These are phyloP conservation scores for Crithidia sp. DNA, from an alignment of 208 protist genomes.

Conservation along the genomic window DNA sequence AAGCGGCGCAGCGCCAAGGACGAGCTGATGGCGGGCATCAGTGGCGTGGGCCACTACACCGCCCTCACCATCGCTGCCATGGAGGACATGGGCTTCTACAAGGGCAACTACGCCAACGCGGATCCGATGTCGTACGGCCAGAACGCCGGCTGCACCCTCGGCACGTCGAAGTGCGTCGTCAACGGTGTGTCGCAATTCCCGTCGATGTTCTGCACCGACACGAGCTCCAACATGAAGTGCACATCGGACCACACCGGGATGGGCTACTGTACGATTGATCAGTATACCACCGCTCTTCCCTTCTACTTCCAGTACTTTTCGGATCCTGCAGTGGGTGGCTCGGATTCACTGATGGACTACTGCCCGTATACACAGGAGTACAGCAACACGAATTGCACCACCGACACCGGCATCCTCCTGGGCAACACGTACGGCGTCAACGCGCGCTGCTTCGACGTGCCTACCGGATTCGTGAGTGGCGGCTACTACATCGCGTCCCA, in stretches of 20 bases:
- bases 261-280: not conserved
- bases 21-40: slow-evolving; percentile 52
- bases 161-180: slow-evolving; percentile 36
- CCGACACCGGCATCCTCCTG: not conserved
- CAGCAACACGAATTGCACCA: slow-evolving; percentile 26
- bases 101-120: slow-evolving; percentile 42
- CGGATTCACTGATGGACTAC: slow-evolving; percentile 42
- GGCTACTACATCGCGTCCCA: no score
- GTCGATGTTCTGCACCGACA: slow-evolving; percentile 35
- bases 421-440: no score
- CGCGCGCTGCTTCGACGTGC: no score
- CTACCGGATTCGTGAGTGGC: no score
- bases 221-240: no score
- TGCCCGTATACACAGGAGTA: slow-evolving; percentile 42
- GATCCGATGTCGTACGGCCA: slow-evolving; percentile 45
- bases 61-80: slow-evolving; percentile 81
- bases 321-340: slow-evolving; percentile 23
- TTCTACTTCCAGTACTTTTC: slow-evolving; percentile 57
- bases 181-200: slow-evolving; percentile 39
- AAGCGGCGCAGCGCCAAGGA: no score
- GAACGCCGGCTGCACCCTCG: slow-evolving; percentile 55
- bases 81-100: slow-evolving; percentile 79
- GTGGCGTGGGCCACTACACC: slow-evolving; percentile 39
- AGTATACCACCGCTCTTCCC: not conserved
- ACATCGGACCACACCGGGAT: no score